Percentiles rank a stretch among this genome's conserved stretches.
Conservation (phyloP, 1,139 yeast species). For the Suhomyces taliae region DNA sequence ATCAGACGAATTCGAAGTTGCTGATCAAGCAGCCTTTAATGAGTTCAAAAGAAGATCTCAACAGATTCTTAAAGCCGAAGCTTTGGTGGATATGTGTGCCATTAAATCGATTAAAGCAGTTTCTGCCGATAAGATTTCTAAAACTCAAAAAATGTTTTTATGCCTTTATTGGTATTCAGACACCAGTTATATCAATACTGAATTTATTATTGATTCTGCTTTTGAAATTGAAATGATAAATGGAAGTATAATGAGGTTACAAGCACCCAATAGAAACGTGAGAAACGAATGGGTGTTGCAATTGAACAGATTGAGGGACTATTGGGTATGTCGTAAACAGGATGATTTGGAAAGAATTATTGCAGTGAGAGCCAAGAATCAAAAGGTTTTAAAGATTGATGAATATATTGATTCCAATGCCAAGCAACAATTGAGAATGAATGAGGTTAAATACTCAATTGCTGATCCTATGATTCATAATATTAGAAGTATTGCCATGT, state of each 20-base stretch:
- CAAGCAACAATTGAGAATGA: slow-evolving; percentile 46
- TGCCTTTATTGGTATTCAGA: slow-evolving; percentile 46
- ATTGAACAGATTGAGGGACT: slow-evolving; percentile 44
- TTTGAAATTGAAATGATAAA: slow-evolving; percentile 55
- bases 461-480: slow-evolving; percentile 57
- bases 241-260: slow-evolving; percentile 51
- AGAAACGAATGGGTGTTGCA: slow-evolving; percentile 69
- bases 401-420: slow-evolving; percentile 61
- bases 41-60: slow-evolving; percentile 65
- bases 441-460: slow-evolving; percentile 55
- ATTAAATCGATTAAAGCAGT: slow-evolving; percentile 39
- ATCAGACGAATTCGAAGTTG: slow-evolving; percentile 41
- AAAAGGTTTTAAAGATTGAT: slow-evolving; percentile 46
- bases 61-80: slow-evolving; percentile 57
- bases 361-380: slow-evolving; percentile 46
- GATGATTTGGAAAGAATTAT: slow-evolving; percentile 44
- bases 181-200: slow-evolving; percentile 25
- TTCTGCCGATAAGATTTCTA: slow-evolving; percentile 26
- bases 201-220: slow-evolving; percentile 39
- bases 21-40: slow-evolving; percentile 57
- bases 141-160: slow-evolving; percentile 38
- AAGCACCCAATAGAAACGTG: slow-evolving; percentile 51
- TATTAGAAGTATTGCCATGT: slow-evolving; percentile 58
- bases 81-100: slow-evolving; percentile 59
- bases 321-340: slow-evolving; percentile 57